Evolutionary conservation across 1,284 basidiomycete species (phyloP), one percentile per base, ranked within the genome.

Genomic region (Trametes polyzona): DNA sequence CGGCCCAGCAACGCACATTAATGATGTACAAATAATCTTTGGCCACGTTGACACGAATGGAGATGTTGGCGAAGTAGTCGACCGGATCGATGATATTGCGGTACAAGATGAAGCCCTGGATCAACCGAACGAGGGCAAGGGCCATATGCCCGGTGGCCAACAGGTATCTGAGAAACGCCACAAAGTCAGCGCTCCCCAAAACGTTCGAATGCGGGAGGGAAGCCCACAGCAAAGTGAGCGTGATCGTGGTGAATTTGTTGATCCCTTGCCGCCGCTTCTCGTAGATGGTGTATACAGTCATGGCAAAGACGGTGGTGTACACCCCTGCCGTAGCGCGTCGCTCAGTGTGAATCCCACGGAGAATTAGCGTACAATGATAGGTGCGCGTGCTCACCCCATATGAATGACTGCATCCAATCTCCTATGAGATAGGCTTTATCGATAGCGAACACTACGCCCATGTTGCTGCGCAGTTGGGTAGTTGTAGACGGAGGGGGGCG

Each of bases 1-100:
- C 16, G 35, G 19, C 16, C 23, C 11, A 26, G 40, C 41, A 4
- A 27, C 35, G 35, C 19, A 57, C 55, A 21, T 44, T 57, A 9
- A 49, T 52, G 17, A 57, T 52, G 42, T 57, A 57, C 19, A 57
- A 30, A 21, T 51, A 51, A 17, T 57, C 55, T 30, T 57, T 57
- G 9, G 49, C 47, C 26, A 50, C 21, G 43, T 57, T 57, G 17
- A 57, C 9, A 12, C 35, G 55, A 9, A 46, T 36, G n/a, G 35
- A 44, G 36, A 57, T 47, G 35, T 46, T 41, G 14, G 49, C 42
- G 35, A 57, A 51, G 43, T 57, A 57, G 5, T 32, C 23, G 12
- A 47, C 27, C 16, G 55, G 35, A 10, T 32, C 48, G 5, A 47
- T 47, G 17, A 41, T 46, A 16, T 57, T 42, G 42, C 48, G 42